Base-by-base conservation (phyloP, 164 flowering plant species). In the Taxillus chinensis region DNA sequence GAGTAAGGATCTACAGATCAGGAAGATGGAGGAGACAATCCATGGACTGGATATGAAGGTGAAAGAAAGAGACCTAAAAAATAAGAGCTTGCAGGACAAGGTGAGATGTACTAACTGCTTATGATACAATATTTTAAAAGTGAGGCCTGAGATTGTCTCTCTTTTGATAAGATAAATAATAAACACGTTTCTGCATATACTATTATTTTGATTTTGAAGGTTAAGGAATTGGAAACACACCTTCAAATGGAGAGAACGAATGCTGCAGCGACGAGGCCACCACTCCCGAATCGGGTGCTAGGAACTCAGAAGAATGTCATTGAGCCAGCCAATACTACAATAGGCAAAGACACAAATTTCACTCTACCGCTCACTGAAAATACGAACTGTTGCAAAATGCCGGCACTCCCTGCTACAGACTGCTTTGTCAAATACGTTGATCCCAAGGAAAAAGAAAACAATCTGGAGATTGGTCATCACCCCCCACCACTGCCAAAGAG, bases 151-250 rank as follows among this genome's bases (percentile, higher is more conserved):
- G 4, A 49, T 49, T 49, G 46, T 2, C 10, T 6, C 10, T 43
- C 46, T 9, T 43, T 43, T 43, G 7, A 0, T 43, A 9, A 1
- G 14, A 17, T 27, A 27, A 0, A 27, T 27, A 27, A 27, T 27
- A 27, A 27, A 27, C 2, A 27, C 27, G 27, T 27, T 27, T 17
- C 56, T 53, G 56, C 48, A 55, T 16, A 27, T 27, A 37, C 58
- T 8, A 5, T 5, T 39, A 10, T 57, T 41, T 27, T 50, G 45
- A 41, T 43, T 65, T 62, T 79, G 75, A 80, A 93, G 99, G 77
- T 90, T 42, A 93, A 85, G 71, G 99, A 93, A 76, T 57, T 93
- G 61, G 99, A 93, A 72, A 68, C 88, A 14, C 99, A 89, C 60
- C 87, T 93, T 45, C 61, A 87, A 55, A 67, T 87, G 59, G 99